Evolutionary conservation across 2,329 filamentous ascomycete species (phyloP).

Genomic region (Ophiocordyceps robertsii): DNA sequence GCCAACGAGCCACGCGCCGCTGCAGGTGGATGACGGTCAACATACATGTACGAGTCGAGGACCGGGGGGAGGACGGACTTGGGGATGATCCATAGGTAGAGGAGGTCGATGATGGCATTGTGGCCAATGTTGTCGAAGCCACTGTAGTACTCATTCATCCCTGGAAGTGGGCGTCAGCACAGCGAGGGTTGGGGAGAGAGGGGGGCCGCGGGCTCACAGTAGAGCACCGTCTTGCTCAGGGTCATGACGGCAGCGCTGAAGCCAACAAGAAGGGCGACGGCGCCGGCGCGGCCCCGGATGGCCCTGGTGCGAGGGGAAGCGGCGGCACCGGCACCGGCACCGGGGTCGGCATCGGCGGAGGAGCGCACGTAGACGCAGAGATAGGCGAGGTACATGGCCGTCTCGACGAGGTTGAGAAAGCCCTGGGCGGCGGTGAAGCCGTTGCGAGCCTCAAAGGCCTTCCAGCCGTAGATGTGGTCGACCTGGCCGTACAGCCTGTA

Average conservation of each 20-base stretch:
- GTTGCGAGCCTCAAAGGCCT: slow-evolving; percentile 50
- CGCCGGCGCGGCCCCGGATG: slow-evolving; percentile 29
- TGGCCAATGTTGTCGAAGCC: slow-evolving; percentile 44
- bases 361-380: slow-evolving; percentile 19
- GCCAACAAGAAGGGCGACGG: slow-evolving; percentile 30
- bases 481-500: slow-evolving; percentile 71
- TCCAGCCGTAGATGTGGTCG: slow-evolving; percentile 72
- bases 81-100: slow-evolving; percentile 43
- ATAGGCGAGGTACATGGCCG: slow-evolving; percentile 48
- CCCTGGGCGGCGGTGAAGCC: slow-evolving; percentile 72
- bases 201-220: slow-evolving; percentile 29
- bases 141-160: slow-evolving; percentile 42
- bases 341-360: slow-evolving; percentile 6
- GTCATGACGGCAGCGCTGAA: slow-evolving; percentile 47
- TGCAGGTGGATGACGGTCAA: slow-evolving; percentile 10
- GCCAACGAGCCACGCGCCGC: slow-evolving; percentile 41
- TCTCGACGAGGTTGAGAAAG: slow-evolving; percentile 55
- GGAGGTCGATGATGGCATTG: slow-evolving; percentile 29
- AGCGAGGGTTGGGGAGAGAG: not conserved
- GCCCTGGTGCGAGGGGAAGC: slow-evolving; percentile 8
- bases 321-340: not conserved
- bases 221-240: slow-evolving; percentile 46
- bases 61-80: slow-evolving; percentile 31
- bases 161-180: slow-evolving; percentile 15
- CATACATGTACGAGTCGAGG: not conserved